Evolutionary conservation across 192 early-diverging fungal genomes (phyloP).

Genomic region (Mortierella antarctica): DNA sequence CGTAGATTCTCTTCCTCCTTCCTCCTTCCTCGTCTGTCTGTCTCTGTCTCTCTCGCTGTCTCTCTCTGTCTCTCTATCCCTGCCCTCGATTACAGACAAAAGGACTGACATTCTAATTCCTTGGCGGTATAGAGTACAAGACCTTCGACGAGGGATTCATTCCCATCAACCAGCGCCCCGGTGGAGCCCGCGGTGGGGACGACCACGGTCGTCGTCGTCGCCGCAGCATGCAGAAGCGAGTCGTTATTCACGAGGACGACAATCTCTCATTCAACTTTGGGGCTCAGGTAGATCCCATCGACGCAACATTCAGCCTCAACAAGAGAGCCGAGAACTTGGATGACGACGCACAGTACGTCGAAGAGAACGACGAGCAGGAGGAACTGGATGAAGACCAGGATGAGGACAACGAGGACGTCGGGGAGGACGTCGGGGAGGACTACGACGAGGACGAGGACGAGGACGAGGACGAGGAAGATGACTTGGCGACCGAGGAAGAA

Average conservation of each 20-base stretch:
- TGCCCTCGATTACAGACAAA: neutral
- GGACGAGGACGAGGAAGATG: neutral
- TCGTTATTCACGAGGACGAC: constrained; percentile 12
- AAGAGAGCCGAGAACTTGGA: constrained; percentile 2
- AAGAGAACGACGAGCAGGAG: neutral
- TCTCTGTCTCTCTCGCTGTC: neutral
- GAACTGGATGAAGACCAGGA: neutral
- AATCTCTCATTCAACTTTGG: constrained; percentile 6
- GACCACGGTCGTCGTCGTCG: constrained; percentile 5
- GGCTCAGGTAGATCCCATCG: neutral
- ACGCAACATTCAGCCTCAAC: neutral
- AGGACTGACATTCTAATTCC: too few species aligned
- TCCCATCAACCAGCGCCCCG: constrained; percentile 25
- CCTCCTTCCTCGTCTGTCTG: too few species aligned
- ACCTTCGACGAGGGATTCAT: neutral
- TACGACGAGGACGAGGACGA: neutral
- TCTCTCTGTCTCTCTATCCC: neutral
- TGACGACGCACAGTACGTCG: neutral
- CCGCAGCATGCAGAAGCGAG: constrained; percentile 11
- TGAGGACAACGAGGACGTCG: constrained; percentile 10
- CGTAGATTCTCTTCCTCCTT: neutral
- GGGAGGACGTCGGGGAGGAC: constrained; percentile 10
- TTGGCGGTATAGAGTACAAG: neutral
- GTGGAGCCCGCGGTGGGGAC: constrained; percentile 32
- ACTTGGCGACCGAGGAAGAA: neutral